Evolutionary conservation across 2,329 filamentous ascomycete genomes (phyloP), one percentile per base, ranked within the genome.

Genomic region (Monilinia aucupariae): DNA sequence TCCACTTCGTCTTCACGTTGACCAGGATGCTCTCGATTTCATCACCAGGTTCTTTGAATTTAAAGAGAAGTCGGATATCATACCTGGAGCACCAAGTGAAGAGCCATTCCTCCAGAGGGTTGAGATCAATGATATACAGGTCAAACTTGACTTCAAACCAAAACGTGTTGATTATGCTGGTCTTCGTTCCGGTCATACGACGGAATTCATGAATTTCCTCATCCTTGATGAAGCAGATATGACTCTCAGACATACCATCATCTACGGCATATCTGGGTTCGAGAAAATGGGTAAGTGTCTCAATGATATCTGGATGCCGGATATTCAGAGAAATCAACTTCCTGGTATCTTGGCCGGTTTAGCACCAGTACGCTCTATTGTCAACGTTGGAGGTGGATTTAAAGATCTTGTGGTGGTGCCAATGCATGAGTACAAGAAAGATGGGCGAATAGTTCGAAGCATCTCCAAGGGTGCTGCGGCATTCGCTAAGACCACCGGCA

Each of bases 121-220:
- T 1, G 94, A 97, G 76, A 82, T 99, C 53, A 89, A 91, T 67
- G 85, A 90, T 4, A 84, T 99, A 30, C 87, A 87, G 2, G 82
- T 99, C 62, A 92, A 89, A 71, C 85, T 96, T 4, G 94, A 99
- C 76, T 99, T 99, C 78, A 99, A 99, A 75, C 94, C 94, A 10
- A 97, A 99, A 76, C 86, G 91, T n/a, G 91, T 99, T 22, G 93
- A 99, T 75, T 99, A 99, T 70, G 90, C 87, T 0, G 92, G 92
- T 4, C 82, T 99, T 4, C 87, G 92, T 32, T 97, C 94, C 1
- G 94, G 94, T 1, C 91, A 91, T 68, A 97, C 94, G 0, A 96
- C 91, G 0, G 94, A 99, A 74, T 96, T 99, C 72, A 97, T 97
- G 92, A 99, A 99, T 75, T 97, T 99, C 74, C 83, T 99, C 67